phyloP scores from a whole-genome alignment of 495 filamentous ascomycete genomes.

The Podospora comata region DNA sequence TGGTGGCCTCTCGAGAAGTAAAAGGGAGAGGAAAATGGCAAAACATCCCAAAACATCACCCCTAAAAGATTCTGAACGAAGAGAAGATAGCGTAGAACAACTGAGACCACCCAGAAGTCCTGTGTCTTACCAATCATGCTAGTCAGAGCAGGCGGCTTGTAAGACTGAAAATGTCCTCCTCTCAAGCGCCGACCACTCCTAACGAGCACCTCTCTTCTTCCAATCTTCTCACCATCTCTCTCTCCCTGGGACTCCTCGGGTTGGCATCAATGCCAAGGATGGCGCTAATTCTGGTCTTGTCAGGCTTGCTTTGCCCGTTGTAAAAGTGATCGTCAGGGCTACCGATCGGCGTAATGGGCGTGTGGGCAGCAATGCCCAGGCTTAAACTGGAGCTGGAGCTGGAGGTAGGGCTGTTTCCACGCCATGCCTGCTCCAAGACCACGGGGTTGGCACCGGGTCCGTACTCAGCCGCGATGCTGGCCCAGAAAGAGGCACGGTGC shows the following conservation, averaged over 20 bases:
- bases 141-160: background rate
- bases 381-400: background rate
- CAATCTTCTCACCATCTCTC: slow-evolving; percentile 50
- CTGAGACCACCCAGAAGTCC: background rate
- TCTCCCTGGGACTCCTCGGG: slow-evolving; percentile 52
- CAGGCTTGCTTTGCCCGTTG: slow-evolving; percentile 32
- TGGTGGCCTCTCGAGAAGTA: background rate
- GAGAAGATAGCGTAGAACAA: slow-evolving; percentile 9
- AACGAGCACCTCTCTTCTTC: slow-evolving; percentile 42
- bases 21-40: slow-evolving; percentile 7
- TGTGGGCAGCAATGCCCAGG: slow-evolving; percentile 33
- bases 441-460: slow-evolving; percentile 59
- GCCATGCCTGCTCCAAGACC: slow-evolving; percentile 68
- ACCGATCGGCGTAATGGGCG: slow-evolving; percentile 45
- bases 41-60: slow-evolving; percentile 12
- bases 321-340: slow-evolving; percentile 45
- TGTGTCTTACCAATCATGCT: background rate
- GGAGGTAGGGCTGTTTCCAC: slow-evolving; percentile 32
- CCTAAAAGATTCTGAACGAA: slow-evolving; percentile 18
- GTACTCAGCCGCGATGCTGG: slow-evolving; percentile 65
- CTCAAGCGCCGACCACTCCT: slow-evolving; percentile 27
- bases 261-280: slow-evolving; percentile 53
- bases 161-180: background rate
- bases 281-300: slow-evolving; percentile 54
- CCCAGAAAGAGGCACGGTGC: slow-evolving; percentile 70